These are phyloP conservation scores for Xylaria sp. DNA, from an alignment of 2,329 filamentous ascomycete genomes.

Conservation along the genomic window DNA sequence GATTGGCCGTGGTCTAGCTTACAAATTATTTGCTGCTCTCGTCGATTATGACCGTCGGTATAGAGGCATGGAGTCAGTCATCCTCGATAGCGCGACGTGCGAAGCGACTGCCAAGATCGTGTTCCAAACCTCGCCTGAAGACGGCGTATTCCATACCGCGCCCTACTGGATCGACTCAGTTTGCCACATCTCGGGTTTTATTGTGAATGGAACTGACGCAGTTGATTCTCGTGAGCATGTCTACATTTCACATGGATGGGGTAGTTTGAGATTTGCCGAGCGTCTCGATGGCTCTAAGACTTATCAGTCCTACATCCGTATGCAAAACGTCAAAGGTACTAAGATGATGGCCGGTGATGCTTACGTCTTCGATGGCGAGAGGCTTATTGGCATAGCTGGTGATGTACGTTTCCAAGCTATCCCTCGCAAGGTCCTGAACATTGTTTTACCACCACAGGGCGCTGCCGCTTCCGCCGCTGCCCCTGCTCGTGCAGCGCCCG, in stretches of 20 bases:
- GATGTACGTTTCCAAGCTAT: conserved; percentile 75
- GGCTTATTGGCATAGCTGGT: conserved; percentile 58
- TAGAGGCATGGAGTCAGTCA: conserved; percentile 67
- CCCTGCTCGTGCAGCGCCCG: conserved; percentile 48
- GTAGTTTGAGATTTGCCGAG: conserved; percentile 61
- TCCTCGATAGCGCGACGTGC: conserved; percentile 63
- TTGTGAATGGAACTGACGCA: conserved; percentile 67
- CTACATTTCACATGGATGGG: conserved; percentile 70
- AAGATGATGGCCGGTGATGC: conserved; percentile 65
- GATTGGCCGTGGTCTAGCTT: conserved; percentile 78
- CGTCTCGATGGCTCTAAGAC: conserved; percentile 56
- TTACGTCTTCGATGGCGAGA: conserved; percentile 64
- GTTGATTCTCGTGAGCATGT: conserved; percentile 65
- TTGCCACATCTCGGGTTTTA: conserved; percentile 69
- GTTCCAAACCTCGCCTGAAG: conserved; percentile 59
- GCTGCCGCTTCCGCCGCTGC: conserved; percentile 54
- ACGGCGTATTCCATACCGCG: conserved; percentile 64
- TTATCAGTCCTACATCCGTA: conserved; percentile 67
- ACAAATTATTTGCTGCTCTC: conserved; percentile 72
- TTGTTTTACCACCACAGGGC: conserved; percentile 71
- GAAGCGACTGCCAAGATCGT: conserved; percentile 63
- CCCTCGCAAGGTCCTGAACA: conserved; percentile 72
- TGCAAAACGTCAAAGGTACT: conserved; percentile 63
- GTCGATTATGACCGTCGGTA: conserved; percentile 67
- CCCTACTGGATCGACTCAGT: conserved; percentile 69